These are phyloP conservation scores for Aegilops tauschii DNA, from an alignment of 176 grass and related monocot species.

Conservation along the genomic window DNA sequence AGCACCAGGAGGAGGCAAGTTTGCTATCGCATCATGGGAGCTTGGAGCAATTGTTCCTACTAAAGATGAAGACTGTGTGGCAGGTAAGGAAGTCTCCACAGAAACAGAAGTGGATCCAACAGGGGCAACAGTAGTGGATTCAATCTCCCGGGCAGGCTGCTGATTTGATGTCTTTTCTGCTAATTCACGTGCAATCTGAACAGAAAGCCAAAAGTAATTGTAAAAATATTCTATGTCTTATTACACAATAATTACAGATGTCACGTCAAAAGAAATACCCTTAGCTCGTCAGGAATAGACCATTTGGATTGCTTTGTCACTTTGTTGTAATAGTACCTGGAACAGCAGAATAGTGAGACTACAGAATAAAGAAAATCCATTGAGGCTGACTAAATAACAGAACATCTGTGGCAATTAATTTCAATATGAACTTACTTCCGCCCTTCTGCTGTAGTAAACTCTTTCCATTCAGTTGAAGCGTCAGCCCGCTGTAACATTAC, in stretches of 20 bases:
- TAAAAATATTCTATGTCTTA: not conserved
- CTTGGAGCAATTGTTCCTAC: constrained; percentile 38
- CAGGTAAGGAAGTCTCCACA: constrained; percentile 28
- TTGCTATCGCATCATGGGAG: constrained; percentile 34
- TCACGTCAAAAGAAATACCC: constrained; percentile 49
- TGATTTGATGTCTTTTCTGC: constrained; percentile 60
- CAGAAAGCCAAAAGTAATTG: constrained; percentile 14
- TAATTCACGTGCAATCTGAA: constrained; percentile 86
- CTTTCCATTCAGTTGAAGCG: constrained; percentile 94
- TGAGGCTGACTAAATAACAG: constrained; percentile 19
- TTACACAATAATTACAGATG: constrained; percentile 3
- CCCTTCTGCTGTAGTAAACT: constrained; percentile 82
- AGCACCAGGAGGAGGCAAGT: constrained; percentile 30
- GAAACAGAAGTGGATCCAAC: constrained; percentile 39
- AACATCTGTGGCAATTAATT: not conserved
- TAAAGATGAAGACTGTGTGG: constrained; percentile 37
- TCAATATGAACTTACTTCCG: constrained; percentile 64
- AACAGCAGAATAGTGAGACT: constrained; percentile 9
- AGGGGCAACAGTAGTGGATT: constrained; percentile 30
- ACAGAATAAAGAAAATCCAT: constrained; percentile 39
- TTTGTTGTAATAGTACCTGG: constrained; percentile 37
- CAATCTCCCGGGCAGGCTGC: constrained; percentile 29
- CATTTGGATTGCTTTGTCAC: constrained; percentile 85
- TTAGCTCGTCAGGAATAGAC: constrained; percentile 93
- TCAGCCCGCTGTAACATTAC: constrained; percentile 71